Percentiles rank a stretch among this genome's conserved stretches.
Evolutionary conservation across 1,284 basidiomycete genomes (phyloP).

Genomic region (Cryptococcus sp.): DNA sequence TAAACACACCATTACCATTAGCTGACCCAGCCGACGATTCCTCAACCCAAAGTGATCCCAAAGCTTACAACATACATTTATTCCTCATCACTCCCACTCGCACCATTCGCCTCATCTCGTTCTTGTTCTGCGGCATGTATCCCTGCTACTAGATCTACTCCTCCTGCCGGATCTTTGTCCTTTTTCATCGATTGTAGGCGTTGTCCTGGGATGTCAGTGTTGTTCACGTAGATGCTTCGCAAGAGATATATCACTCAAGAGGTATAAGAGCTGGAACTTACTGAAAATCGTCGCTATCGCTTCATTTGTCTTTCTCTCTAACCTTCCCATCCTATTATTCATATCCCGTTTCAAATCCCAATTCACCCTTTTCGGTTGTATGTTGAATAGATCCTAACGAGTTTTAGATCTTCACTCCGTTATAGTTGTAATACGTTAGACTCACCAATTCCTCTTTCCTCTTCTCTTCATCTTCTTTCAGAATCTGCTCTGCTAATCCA

Average conservation of each 20-base stretch:
- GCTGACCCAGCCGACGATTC: too few species aligned
- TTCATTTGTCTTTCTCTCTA: conserved; percentile 87
- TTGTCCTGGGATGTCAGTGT: conserved; percentile 26
- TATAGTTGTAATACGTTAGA: neutral
- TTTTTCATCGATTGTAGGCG: conserved; percentile 42
- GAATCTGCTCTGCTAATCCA: conserved; percentile 76
- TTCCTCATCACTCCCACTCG: conserved; percentile 4
- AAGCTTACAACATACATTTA: neutral
- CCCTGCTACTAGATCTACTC: conserved; percentile 43
- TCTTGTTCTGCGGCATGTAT: conserved; percentile 44
- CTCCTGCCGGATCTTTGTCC: conserved; percentile 22
- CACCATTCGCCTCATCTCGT: conserved; percentile 18
- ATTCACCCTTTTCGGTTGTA: conserved; percentile 91
- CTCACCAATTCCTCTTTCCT: conserved; percentile 80
- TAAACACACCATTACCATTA: too few species aligned
- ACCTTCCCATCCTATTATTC: conserved; percentile 77
- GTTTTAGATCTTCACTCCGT: neutral
- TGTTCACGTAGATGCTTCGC: neutral
- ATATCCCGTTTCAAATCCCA: conserved; percentile 97
- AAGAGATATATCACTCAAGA: neutral
- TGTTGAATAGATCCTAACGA: conserved; percentile 83
- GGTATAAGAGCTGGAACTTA: conserved; percentile 48
- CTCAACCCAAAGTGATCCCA: too few species aligned
- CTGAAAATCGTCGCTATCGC: conserved; percentile 88
- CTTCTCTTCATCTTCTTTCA: conserved; percentile 76